phyloP scores from a whole-genome alignment of 176 grass and related monocot species.

The Dendrocalamus sinicus region DNA sequence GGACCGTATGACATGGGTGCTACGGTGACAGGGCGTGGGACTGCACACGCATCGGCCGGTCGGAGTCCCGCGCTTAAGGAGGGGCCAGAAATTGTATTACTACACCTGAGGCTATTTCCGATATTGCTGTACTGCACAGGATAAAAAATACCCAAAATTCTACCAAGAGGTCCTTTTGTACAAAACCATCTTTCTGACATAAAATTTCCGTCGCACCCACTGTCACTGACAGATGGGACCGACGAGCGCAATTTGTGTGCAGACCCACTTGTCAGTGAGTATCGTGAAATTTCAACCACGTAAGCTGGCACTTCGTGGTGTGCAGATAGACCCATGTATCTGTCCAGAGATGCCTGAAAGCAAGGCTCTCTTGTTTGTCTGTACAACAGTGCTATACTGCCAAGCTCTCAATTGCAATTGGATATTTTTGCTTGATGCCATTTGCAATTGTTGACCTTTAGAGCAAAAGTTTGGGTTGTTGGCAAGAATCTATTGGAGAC shows the following conservation, averaged over 20 bases:
- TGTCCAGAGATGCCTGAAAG: conserved; percentile 4
- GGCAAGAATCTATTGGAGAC: conserved; percentile 43
- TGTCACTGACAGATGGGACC: not conserved
- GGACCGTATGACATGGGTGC: too few relatives aligned
- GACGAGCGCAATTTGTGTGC: not conserved
- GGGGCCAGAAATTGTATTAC: too few relatives aligned
- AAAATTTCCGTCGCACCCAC: not conserved
- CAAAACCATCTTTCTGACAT: not conserved
- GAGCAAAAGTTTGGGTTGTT: not conserved
- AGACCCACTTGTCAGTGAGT: not conserved
- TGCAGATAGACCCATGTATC: not conserved
- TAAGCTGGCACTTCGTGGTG: not conserved
- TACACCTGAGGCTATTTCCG: too few relatives aligned
- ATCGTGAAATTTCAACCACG: not conserved
- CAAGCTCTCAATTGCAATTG: not conserved
- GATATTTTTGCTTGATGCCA: conserved; percentile 36
- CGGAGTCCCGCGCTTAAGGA: too few relatives aligned
- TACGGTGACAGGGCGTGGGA: too few relatives aligned
- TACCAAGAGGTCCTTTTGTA: not conserved
- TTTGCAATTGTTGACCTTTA: conserved; percentile 19
- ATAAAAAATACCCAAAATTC: too few relatives aligned
- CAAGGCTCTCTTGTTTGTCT: not conserved
- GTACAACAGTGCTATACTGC: not conserved
- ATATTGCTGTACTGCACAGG: too few relatives aligned
- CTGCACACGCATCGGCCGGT: too few relatives aligned